Evolutionary conservation across 2,329 filamentous ascomycete species (phyloP), one percentile per base, ranked within the genome.

Genomic region (Raffaelea albimanens): DNA sequence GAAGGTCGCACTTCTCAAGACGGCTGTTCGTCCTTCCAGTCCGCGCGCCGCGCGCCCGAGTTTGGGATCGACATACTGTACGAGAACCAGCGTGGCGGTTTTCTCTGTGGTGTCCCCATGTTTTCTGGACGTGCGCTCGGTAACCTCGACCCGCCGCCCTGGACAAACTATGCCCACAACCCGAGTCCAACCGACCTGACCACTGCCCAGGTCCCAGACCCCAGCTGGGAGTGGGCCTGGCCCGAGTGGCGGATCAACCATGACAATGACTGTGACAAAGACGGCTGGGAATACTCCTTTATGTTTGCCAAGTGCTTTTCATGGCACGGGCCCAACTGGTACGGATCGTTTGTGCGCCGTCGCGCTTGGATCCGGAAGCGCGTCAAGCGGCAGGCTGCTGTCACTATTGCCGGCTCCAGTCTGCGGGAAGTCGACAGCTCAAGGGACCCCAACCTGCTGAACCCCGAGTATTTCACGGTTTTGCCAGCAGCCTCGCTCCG

Each of bases 241-340:
- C 71, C 78, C 2, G 78, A 80, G 45, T 84, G 80, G 81, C 71
- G 68, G 23, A 59, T 84, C 55, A 75, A 78, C 50, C 69, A 87
- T 76, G 87, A 91, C 70, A 40, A 13, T 7, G 39, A 7, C 18
- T 14, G 14, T 14, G 93, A 97, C 58, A 84, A 91, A 52, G 86
- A 91, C 53, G 93, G 93, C 3, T 98, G 93, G 93, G 85, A 95
- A 61, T 98, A 98, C 65, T 93, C 87, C 16, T 89, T 96, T 61
- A 83, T 86, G 55, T 98, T 97, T 61, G 71, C 72, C 54, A 79
- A 75, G 51, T 71, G 67, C 39, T 88, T 85, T 55, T 79, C 81
- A 3, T 98, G 93, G 93, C 93, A 98, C 63, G 83, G 83, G 3
- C 85, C 86, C 18, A 84, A 80, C 22, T 97, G 91, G 90, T 95